Base-by-base conservation (phyloP, 1,139 yeast genomes). In the Nakaseomyces nivariensis region DNA sequence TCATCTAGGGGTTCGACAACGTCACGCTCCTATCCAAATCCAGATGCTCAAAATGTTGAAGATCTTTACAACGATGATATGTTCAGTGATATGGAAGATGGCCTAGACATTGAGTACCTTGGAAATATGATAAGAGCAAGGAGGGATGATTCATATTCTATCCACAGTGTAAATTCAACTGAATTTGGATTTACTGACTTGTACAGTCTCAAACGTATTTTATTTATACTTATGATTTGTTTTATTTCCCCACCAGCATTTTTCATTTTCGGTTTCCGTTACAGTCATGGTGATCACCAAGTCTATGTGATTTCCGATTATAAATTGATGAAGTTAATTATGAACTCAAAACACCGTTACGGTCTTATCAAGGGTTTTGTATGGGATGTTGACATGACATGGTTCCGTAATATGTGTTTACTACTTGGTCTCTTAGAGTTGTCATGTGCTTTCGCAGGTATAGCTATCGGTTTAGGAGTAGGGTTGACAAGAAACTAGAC, bases 391-490 rank as follows among this genome's bases (percentile, higher is more conserved):
- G 58, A 58, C 43, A 48, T 62, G 10, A 40, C 45, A 24, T 59
- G 65, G 64, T 52, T 62, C 43, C 46, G 63, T 17, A 49, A 41
- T 4, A 11, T 56, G 25, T 54, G 59, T 38, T 27, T 60, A 5
- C 4, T 50, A 5, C 22, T 60, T 10, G 64, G 65, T 4, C 33
- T 50, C 4, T 8, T 51, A 2, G 64, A 62, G 38, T 10, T 51
- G 13, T 7, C 57, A 13, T 43, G 50, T 6, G 49, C 56, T 5
- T 43, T 63, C 13, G 70, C 64, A 1, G 59, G 67, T 54, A 58
- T 67, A 17, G 66, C 64, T 43, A 57, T 63, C 29, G 69, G 69
- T 3, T 63, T 69, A 51, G 72, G 71, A 11, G 69, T 68, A 9
- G 72, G 72, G 0, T 51, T 67, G 11, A 54, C 59, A 8, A 46